Conservation (phyloP, 106 monocot genomes). For the Acorus gramineus region DNA sequence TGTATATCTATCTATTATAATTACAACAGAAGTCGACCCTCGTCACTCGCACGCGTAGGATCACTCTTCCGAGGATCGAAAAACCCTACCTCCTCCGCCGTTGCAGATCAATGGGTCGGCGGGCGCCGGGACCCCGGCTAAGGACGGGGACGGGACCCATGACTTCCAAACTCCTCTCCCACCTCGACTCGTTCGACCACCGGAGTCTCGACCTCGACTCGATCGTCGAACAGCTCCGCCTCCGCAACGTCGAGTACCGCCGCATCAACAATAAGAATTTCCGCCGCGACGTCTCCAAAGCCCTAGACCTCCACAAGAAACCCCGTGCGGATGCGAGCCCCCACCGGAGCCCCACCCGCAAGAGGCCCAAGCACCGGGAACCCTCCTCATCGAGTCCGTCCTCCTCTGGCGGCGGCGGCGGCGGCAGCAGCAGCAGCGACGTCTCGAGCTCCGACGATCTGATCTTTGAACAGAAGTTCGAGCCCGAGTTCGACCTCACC, state of each 20-base stretch:
- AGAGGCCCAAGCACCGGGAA: constrained; percentile 11
- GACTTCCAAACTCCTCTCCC: no score
- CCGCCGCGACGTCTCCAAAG: constrained; percentile 20
- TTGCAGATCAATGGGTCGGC: no score
- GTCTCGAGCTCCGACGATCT: constrained; percentile 14
- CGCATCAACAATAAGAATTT: constrained; percentile 38
- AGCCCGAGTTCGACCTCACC: constrained; percentile 51
- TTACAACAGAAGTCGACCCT: no score
- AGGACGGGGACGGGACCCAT: no score
- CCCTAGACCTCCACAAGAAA: constrained; percentile 6
- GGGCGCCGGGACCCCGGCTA: no score
- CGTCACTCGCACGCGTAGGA: no score
- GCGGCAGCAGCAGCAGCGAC: background rate
- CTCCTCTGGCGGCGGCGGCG: constrained; percentile 15
- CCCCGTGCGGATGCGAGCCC: constrained; percentile 1
- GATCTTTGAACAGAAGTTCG: constrained; percentile 31
- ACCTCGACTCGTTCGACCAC: no score
- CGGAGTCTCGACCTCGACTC: constrained; percentile 6
- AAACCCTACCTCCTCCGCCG: no score
- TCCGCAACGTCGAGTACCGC: constrained; percentile 34
- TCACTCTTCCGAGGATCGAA: no score
- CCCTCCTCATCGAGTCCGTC: constrained; percentile 18
- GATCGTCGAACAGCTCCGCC: constrained; percentile 32
- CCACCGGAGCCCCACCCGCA: background rate
- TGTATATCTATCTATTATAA: no score